Evolutionary conservation across 768 basidiomycete species (phyloP).

Genomic region (Calocybe indica): DNA sequence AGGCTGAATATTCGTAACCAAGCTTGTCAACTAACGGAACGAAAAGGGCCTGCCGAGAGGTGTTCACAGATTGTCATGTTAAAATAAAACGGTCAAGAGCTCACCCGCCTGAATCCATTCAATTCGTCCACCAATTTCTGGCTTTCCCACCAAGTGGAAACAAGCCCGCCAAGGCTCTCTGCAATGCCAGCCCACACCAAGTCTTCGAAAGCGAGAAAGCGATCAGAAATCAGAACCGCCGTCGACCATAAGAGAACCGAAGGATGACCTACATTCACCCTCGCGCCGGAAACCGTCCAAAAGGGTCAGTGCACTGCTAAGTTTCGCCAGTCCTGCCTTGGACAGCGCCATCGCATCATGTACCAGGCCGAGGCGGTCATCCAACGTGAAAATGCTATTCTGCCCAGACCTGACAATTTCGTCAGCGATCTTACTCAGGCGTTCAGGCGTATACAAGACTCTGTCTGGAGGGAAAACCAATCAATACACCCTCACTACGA

Average conservation of each 20-base stretch:
- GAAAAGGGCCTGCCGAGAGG: slow-evolving; percentile 47
- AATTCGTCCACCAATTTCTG: slow-evolving; percentile 44
- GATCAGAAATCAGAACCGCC: not conserved
- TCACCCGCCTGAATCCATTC: slow-evolving; percentile 54
- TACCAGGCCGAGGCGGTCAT: slow-evolving; percentile 87
- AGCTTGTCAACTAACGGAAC: slow-evolving; percentile 72
- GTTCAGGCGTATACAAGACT: slow-evolving; percentile 78
- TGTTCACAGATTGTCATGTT: not conserved
- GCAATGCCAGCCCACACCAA: slow-evolving; percentile 77
- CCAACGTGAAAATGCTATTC: slow-evolving; percentile 62
- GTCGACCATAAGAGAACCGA: not conserved
- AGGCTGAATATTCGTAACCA: slow-evolving; percentile 66
- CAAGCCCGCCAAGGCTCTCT: slow-evolving; percentile 45
- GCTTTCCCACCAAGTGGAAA: slow-evolving; percentile 83
- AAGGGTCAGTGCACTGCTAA: slow-evolving; percentile 74
- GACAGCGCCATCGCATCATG: slow-evolving; percentile 78
- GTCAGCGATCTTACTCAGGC: slow-evolving; percentile 69
- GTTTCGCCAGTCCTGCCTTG: slow-evolving; percentile 70
- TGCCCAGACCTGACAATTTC: slow-evolving; percentile 59
- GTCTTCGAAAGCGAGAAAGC: slow-evolving; percentile 34
- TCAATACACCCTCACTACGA: not conserved
- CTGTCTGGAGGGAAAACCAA: slow-evolving; percentile 46
- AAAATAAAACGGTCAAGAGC: slow-evolving; percentile 11
- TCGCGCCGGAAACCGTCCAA: slow-evolving; percentile 66
- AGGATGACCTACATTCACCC: slow-evolving; percentile 56